Evolutionary conservation across 805 yeast species (phyloP).

Genomic region (Peterozyma xylosa): DNA sequence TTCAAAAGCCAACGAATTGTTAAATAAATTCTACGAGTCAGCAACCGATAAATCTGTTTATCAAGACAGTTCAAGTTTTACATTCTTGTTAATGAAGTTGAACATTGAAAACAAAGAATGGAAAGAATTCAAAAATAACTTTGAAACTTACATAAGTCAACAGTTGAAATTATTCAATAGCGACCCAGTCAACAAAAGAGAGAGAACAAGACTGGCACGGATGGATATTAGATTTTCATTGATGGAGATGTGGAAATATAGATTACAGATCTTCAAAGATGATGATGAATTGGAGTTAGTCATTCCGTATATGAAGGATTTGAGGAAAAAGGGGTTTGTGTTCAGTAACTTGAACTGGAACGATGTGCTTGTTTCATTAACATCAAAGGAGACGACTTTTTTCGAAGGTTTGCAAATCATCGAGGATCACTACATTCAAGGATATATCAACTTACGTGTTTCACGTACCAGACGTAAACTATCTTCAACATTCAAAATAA

Average conservation of each 20-base stretch:
- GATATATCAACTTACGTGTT: slow-evolving; percentile 8
- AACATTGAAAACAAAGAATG: slow-evolving; percentile 3
- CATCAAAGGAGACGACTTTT: slow-evolving; percentile 12
- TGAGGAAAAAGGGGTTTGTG: slow-evolving; percentile 17
- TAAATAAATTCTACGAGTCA: slow-evolving; percentile 3
- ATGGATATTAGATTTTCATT: slow-evolving; percentile 18
- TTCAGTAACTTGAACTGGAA: slow-evolving; percentile 19
- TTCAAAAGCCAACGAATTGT: neutral
- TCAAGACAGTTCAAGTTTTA: slow-evolving; percentile 2
- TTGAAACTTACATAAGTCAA: neutral
- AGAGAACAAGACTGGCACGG: slow-evolving; percentile 9
- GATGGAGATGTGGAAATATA: slow-evolving; percentile 20
- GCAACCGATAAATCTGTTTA: slow-evolving; percentile 1
- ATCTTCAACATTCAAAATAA: neutral
- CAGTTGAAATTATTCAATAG: neutral
- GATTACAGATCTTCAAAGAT: slow-evolving; percentile 19
- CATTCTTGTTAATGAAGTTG: slow-evolving; percentile 5
- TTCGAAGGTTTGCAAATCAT: slow-evolving; percentile 17
- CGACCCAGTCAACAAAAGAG: slow-evolving; percentile 1
- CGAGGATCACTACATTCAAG: slow-evolving; percentile 19
- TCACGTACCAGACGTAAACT: slow-evolving; percentile 5
- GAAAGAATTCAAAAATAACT: slow-evolving; percentile 2
- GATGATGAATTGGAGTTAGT: slow-evolving; percentile 14
- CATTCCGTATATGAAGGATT: slow-evolving; percentile 10
- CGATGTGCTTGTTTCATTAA: slow-evolving; percentile 18